These are phyloP conservation scores for Alternaria dauci DNA, from an alignment of 2,329 filamentous ascomycete species.

Conservation along the genomic window DNA sequence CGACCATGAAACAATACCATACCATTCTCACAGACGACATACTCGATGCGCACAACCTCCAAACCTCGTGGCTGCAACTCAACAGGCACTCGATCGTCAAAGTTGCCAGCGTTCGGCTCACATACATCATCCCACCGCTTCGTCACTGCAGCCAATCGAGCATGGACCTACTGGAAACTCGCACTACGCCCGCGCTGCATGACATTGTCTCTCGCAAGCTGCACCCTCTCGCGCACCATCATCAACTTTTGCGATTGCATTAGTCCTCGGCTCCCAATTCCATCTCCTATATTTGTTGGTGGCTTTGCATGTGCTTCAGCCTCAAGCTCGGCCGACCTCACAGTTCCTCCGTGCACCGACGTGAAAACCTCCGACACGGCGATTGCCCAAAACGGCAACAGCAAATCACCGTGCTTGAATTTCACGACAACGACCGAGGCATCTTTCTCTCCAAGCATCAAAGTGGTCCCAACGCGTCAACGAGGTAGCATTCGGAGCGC, in stretches of 20 bases:
- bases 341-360: slow-evolving; percentile 7
- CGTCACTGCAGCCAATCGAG: background rate
- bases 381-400: slow-evolving; percentile 2
- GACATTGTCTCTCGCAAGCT: background rate
- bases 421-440: slow-evolving; percentile 29
- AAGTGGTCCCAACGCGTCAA: slow-evolving; percentile 14
- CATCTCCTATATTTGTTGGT: background rate
- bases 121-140: background rate
- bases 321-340: slow-evolving; percentile 11
- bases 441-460: slow-evolving; percentile 21
- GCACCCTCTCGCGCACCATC: background rate
- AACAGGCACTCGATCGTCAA: background rate
- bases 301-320: slow-evolving; percentile 5
- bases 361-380: slow-evolving; percentile 8
- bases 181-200: background rate
- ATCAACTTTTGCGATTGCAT: background rate
- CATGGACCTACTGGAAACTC: background rate
- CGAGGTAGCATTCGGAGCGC: slow-evolving; percentile 16
- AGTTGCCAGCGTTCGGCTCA: background rate
- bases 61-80: background rate
- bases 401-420: slow-evolving; percentile 24
- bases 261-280: background rate
- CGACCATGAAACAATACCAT: background rate
- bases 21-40: background rate
- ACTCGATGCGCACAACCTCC: background rate